phyloP scores from a whole-genome alignment of 2,329 filamentous ascomycete genomes.

The Cercospora zeae-maydis region DNA sequence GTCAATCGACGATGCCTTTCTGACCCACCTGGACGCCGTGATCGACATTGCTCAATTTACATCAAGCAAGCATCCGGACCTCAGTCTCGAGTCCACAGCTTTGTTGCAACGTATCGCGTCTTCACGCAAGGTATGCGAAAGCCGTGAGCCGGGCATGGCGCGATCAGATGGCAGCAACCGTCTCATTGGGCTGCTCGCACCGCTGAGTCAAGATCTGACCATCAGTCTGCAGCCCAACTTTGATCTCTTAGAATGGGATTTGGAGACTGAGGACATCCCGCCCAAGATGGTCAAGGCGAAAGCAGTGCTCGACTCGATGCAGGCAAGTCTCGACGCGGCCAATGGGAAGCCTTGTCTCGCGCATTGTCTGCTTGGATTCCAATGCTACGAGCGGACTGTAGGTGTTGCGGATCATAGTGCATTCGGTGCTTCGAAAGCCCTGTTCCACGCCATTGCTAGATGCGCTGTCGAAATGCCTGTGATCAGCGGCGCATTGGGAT shows the following conservation, averaged over 20 bases:
- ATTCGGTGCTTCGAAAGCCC: slow-evolving; percentile 67
- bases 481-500: slow-evolving; percentile 43
- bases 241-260: slow-evolving; percentile 77
- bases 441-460: slow-evolving; percentile 75
- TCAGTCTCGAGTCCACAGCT: slow-evolving; percentile 76
- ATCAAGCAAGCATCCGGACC: slow-evolving; percentile 73
- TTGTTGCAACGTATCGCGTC: slow-evolving; percentile 82
- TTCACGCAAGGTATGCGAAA: slow-evolving; percentile 73
- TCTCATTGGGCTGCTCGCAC: slow-evolving; percentile 30
- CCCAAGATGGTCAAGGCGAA: slow-evolving; percentile 74
- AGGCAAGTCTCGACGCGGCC: slow-evolving; percentile 70
- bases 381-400: slow-evolving; percentile 66
- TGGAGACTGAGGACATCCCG: slow-evolving; percentile 65
- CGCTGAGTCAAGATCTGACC: slow-evolving; percentile 59
- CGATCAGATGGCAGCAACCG: slow-evolving; percentile 33
- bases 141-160: slow-evolving; percentile 60
- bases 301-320: slow-evolving; percentile 80
- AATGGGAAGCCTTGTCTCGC: slow-evolving; percentile 80
- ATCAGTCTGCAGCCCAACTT: slow-evolving; percentile 80
- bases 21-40: slow-evolving; percentile 74
- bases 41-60: slow-evolving; percentile 83
- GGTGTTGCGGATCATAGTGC: slow-evolving; percentile 64
- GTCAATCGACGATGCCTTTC: slow-evolving; percentile 88
- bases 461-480: slow-evolving; percentile 53
- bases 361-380: slow-evolving; percentile 86